A percentile compares a stretch with the other conserved stretches of the same genome.
These are phyloP conservation scores for Ligustrum vulgare DNA, from an alignment of 257 asterid species.

Conservation along the genomic window DNA sequence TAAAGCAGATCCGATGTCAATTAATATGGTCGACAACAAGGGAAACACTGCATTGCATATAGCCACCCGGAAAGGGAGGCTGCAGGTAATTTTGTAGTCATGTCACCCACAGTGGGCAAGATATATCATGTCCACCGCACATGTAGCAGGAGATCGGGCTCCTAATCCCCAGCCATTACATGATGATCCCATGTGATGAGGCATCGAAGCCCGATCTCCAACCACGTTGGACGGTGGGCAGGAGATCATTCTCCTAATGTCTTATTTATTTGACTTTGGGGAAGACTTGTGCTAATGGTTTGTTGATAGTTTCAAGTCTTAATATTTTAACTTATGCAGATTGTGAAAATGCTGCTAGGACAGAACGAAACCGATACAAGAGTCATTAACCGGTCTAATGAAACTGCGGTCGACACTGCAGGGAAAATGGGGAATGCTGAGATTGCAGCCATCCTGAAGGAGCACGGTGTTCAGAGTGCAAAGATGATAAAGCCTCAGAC, in stretches of 20 bases:
- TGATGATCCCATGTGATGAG: no score
- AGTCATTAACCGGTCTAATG: slow-evolving; percentile 39
- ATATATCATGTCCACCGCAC: no score
- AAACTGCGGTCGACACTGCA: slow-evolving; percentile 51
- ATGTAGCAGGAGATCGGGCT: no score
- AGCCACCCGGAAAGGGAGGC: slow-evolving; percentile 51
- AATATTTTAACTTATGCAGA: slow-evolving; percentile 27
- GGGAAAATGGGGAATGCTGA: slow-evolving; percentile 36
- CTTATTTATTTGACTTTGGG: no score
- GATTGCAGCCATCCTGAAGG: slow-evolving; percentile 30
- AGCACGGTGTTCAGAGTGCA: slow-evolving; percentile 44
- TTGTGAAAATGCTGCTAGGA: slow-evolving; percentile 33
- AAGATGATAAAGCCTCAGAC: slow-evolving; percentile 30
- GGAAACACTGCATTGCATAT: slow-evolving; percentile 55
- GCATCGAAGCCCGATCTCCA: no score
- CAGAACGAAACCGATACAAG: slow-evolving; percentile 27
- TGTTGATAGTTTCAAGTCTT: not conserved
- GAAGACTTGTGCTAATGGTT: not conserved
- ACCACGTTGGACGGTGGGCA: no score
- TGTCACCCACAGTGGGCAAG: no score
- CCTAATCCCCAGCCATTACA: no score
- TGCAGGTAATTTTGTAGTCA: slow-evolving; percentile 34
- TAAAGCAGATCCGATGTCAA: slow-evolving; percentile 29
- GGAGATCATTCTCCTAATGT: no score
- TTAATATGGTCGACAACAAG: slow-evolving; percentile 51